Evolutionary conservation across 73 alveolate species (phyloP).

Genomic region (Uronychia binucleata): DNA sequence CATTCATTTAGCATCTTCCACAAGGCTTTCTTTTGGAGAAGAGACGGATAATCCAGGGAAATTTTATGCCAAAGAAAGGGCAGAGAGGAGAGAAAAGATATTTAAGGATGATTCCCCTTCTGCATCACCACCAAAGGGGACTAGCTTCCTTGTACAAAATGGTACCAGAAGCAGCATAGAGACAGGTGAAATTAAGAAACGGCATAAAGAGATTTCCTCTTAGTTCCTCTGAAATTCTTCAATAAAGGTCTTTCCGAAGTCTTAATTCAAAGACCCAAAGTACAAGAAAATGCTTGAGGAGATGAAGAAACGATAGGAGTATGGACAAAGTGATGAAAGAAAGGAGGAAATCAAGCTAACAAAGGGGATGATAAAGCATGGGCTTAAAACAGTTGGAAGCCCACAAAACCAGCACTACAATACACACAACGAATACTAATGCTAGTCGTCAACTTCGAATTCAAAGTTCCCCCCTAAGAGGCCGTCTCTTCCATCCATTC

Average conservation of each 20-base stretch:
- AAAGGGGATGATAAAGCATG: too few relatives aligned
- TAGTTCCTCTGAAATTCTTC: neutral
- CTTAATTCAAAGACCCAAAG: neutral
- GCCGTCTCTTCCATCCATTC: neutral
- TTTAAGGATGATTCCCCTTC: too few relatives aligned
- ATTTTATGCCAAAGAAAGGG: neutral
- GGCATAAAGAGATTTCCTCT: neutral
- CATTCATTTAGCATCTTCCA: neutral
- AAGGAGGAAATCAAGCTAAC: too few relatives aligned
- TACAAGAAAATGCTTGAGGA: neutral
- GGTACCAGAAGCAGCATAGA: neutral
- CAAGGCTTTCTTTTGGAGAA: neutral
- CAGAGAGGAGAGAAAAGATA: neutral
- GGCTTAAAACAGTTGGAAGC: too few relatives aligned
- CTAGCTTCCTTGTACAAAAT: too few relatives aligned
- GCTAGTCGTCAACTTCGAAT: neutral
- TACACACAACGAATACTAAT: neutral
- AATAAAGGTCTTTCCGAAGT: neutral
- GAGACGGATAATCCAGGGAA: neutral
- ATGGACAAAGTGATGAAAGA: neutral
- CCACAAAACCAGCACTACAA: neutral
- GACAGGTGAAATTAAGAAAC: neutral
- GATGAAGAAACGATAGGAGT: neutral
- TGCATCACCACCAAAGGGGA: too few relatives aligned
- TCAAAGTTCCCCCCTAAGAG: neutral